Evolutionary conservation across 2,329 filamentous ascomycete genomes (phyloP), one percentile per base, ranked within the genome.

Genomic region (Cladorrhinum sp.): DNA sequence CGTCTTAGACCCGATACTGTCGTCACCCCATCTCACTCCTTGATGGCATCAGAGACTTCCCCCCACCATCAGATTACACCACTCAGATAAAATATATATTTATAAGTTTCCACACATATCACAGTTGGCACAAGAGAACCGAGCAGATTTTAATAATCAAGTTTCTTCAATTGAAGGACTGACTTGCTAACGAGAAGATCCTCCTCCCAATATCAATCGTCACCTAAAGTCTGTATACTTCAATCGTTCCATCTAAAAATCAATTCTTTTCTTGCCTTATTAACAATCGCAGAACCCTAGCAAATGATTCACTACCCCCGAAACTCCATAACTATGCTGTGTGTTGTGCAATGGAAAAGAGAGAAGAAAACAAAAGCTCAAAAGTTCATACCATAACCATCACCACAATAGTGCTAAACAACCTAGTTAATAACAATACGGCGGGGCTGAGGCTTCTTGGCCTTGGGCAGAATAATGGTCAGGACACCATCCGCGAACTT

Each of bases 401-500:
- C 45, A 49, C 8, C 45, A 7, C n/a, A n/a, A n/a, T n/a, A 49
- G 32, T 55, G n/a, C n/a, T n/a, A n/a, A n/a, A n/a, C 12, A 41
- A n/a, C 52, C 77, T 79, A 85, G 71, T 77, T 73, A 70, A 87
- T 78, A 32, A 72, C 66, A 67, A 88, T 85, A 73, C 82, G 83
- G 67, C 79, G 79, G 32, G 75, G 69, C 73, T 83, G 79, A 64
- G 78, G 77, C 79, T 83, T 85, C 76, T 81, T 83, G 23, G 83
- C 81, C 80, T 89, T 91, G 55, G 88, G 88, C 18, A 91, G 82
- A 24, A 78, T 70, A 61, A 91, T 79, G 66, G 73, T 83, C 65
- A 91, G 77, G 64, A 90, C 79, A 25, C 88, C 88, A 62, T 90
- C 82, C 73, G 84, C 82, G 67, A 91, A 82, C 57, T 71, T 79